A percentile compares a stretch with the other conserved stretches of the same genome.
phyloP scores from a whole-genome alignment of 768 basidiomycete species.

The Pleurotus platypus region DNA sequence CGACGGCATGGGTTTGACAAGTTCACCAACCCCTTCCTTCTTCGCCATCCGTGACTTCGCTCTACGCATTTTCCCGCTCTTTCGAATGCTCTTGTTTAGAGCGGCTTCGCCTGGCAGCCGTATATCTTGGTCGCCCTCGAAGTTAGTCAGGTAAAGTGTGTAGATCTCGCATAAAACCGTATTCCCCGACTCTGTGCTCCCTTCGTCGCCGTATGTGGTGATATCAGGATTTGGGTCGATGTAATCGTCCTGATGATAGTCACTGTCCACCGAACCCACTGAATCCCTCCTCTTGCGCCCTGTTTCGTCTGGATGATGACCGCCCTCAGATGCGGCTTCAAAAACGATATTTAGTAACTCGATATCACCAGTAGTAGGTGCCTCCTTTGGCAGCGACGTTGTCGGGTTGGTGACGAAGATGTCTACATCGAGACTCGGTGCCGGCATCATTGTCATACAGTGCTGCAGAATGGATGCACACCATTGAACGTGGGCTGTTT shows the following conservation, averaged over 20 bases:
- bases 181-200: conserved; percentile 10
- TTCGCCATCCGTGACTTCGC: conserved; percentile 19
- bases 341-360: not conserved
- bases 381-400: not conserved
- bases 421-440: conserved; percentile 53
- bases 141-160: conserved; percentile 68
- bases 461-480: conserved; percentile 62
- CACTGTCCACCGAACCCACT: not conserved
- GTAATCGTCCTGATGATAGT: conserved; percentile 4
- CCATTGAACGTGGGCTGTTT: conserved; percentile 72
- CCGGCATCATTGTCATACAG: conserved; percentile 53
- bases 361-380: not conserved
- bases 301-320: not conserved
- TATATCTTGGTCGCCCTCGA: conserved; percentile 70
- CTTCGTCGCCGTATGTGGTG: conserved; percentile 29
- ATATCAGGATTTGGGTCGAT: conserved; percentile 39
- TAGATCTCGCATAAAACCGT: conserved; percentile 42
- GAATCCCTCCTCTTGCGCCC: not conserved
- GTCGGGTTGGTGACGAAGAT: conserved; percentile 68
- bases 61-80: conserved; percentile 60
- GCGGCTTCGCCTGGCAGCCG: conserved; percentile 51
- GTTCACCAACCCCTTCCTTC: not conserved
- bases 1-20: not conserved
- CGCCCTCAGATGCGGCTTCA: not conserved
- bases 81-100: conserved; percentile 49